phyloP scores from a whole-genome alignment of 441 rosid species.

The Omphalea diandra region DNA sequence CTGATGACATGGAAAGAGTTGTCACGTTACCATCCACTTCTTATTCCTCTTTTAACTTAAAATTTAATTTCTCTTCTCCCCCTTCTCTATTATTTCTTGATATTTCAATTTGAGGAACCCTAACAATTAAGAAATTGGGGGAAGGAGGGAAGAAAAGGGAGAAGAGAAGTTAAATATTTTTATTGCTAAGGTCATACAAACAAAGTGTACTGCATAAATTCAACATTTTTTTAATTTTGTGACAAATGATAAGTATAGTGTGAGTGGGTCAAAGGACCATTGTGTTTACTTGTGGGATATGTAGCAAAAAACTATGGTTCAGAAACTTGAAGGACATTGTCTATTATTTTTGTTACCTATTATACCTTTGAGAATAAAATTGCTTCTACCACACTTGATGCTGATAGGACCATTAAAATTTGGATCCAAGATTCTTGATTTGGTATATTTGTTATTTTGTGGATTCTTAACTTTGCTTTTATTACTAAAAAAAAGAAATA shows the following conservation, averaged over 20 bases:
- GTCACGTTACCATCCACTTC: too few species aligned
- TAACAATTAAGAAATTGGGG: too few species aligned
- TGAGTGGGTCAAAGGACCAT: slow-evolving; percentile 90
- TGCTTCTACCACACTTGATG: slow-evolving; percentile 80
- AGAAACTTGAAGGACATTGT: slow-evolving; percentile 80
- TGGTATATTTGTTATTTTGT: too few species aligned
- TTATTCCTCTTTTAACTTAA: too few species aligned
- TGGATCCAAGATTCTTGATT: slow-evolving; percentile 64
- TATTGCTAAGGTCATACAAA: slow-evolving; percentile 94
- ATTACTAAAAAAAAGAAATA: too few species aligned
- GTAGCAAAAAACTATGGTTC: slow-evolving; percentile 72
- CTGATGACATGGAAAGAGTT: too few species aligned
- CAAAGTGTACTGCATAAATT: slow-evolving; percentile 64
- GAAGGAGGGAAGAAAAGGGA: too few species aligned
- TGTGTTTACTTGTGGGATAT: slow-evolving; percentile 93
- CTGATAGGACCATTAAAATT: slow-evolving; percentile 67
- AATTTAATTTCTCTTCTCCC: too few species aligned
- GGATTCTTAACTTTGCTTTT: too few species aligned
- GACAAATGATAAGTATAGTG: slow-evolving; percentile 84
- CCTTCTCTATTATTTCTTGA: too few species aligned
- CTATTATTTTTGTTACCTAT: slow-evolving; percentile 77
- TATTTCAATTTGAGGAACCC: too few species aligned
- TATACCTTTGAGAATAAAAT: slow-evolving; percentile 71
- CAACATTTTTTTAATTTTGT: slow-evolving; percentile 95
- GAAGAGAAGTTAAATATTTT: too few species aligned